Evolutionary conservation across 768 basidiomycete species (phyloP).

Genomic region (Dictyophora rubrovolvata): DNA sequence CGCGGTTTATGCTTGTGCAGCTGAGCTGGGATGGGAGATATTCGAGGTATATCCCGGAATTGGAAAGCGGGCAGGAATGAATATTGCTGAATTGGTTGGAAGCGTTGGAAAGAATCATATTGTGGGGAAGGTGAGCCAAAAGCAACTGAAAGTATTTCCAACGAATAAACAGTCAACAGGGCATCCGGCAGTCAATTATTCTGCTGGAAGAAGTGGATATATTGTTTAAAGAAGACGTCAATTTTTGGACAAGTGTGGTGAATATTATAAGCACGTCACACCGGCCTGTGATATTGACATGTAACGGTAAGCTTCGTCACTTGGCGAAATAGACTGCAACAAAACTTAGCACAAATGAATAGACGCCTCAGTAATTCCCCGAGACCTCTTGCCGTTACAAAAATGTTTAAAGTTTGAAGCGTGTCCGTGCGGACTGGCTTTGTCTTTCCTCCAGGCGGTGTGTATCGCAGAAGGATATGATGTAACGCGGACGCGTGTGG

Average conservation of each 20-base stretch:
- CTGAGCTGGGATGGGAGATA: constrained; percentile 90
- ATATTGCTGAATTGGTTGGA: constrained; percentile 72
- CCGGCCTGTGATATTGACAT: constrained; percentile 88
- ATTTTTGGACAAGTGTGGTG: constrained; percentile 78
- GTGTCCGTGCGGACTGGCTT: constrained; percentile 42
- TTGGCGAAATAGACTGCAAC: constrained; percentile 1
- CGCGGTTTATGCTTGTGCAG: constrained; percentile 86
- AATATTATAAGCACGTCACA: constrained; percentile 74
- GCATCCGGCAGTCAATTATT: constrained; percentile 74
- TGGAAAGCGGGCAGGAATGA: constrained; percentile 75
- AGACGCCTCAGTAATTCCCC: constrained; percentile 71
- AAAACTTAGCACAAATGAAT: constrained; percentile 10
- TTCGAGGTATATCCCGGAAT: constrained; percentile 96
- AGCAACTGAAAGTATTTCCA: constrained; percentile 1
- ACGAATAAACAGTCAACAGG: constrained; percentile 8
- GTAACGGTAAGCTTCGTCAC: constrained; percentile 60
- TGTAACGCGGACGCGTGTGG: constrained; percentile 33
- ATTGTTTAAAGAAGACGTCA: constrained; percentile 74
- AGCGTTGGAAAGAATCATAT: constrained; percentile 92
- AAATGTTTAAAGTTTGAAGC: constrained; percentile 54
- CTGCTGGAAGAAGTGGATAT: constrained; percentile 94
- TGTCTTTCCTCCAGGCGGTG: constrained; percentile 59
- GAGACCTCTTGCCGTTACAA: constrained; percentile 68
- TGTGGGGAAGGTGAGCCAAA: constrained; percentile 32
- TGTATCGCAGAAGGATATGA: constrained; percentile 46